Evolutionary conservation across 2,329 filamentous ascomycete species (phyloP).

Genomic region (Talaromyces sp.): DNA sequence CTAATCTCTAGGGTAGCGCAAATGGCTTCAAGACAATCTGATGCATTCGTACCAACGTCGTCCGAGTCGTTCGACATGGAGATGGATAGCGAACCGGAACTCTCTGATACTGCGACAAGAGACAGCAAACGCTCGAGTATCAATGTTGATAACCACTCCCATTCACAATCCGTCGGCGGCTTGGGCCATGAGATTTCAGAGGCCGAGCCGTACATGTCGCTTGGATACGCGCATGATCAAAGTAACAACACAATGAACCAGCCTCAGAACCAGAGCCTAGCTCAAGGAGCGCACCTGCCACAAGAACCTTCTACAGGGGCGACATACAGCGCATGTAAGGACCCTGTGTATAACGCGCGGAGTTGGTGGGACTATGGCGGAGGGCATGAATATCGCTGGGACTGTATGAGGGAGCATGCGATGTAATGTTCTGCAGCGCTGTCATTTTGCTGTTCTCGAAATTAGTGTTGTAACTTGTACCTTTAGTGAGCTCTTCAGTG

Average conservation of each 20-base stretch:
- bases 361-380: slow-evolving; percentile 38
- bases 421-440: not conserved
- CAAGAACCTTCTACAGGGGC: slow-evolving; percentile 30
- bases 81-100: slow-evolving; percentile 12
- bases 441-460: not conserved
- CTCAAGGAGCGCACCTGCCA: slow-evolving; percentile 13
- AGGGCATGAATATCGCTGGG: slow-evolving; percentile 16
- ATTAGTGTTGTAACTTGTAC: not conserved
- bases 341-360: slow-evolving; percentile 41
- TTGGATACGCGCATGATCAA: slow-evolving; percentile 17
- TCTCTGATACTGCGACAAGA: not conserved
- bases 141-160: not conserved
- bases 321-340: slow-evolving; percentile 36
- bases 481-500: not conserved
- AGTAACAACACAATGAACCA: slow-evolving; percentile 5
- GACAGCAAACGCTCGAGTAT: slow-evolving; percentile 12
- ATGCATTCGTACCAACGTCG: not conserved
- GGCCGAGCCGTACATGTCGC: slow-evolving; percentile 17
- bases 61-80: not conserved
- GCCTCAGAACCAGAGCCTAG: not conserved
- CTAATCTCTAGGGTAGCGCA: slow-evolving; percentile 7
- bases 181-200: not conserved
- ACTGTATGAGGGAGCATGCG: slow-evolving; percentile 8
- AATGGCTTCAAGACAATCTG: not conserved
- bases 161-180: not conserved